phyloP scores from a whole-genome alignment of 2,329 filamentous ascomycete species.

The Exophiala sp. region DNA sequence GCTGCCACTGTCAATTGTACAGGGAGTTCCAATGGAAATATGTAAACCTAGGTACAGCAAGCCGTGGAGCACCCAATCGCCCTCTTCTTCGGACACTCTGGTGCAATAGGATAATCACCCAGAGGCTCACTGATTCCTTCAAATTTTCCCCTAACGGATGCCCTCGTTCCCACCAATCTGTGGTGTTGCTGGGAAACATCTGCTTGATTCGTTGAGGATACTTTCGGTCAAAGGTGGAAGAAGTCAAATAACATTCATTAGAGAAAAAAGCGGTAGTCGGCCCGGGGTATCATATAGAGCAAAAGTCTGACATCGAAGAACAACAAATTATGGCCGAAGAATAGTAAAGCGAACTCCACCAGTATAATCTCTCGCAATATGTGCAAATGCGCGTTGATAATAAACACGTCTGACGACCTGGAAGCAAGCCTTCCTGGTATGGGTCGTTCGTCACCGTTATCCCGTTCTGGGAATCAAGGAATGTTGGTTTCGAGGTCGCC shows the following conservation, averaged over 20 bases:
- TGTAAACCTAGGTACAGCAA: too few species aligned
- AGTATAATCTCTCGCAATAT: constrained; percentile 11
- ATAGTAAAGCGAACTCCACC: neutral
- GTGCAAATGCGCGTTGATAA: constrained; percentile 5
- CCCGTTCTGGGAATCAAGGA: constrained; percentile 7
- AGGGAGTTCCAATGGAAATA: too few species aligned
- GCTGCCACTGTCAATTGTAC: too few species aligned
- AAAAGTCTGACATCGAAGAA: neutral
- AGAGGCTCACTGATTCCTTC: too few species aligned
- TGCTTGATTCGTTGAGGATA: too few species aligned
- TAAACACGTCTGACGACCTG: constrained; percentile 19
- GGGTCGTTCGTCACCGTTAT: constrained; percentile 20
- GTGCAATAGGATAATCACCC: too few species aligned
- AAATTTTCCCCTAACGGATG: too few species aligned
- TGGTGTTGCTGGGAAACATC: too few species aligned
- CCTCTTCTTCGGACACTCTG: too few species aligned
- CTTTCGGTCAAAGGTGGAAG: too few species aligned
- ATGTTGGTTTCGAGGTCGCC: constrained; percentile 24
- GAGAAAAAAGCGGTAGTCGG: constrained; percentile 1
- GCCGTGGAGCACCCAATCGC: too few species aligned
- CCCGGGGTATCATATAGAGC: constrained; percentile 19
- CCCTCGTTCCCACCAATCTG: too few species aligned
- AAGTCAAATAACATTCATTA: constrained; percentile 11
- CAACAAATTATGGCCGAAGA: constrained; percentile 4
- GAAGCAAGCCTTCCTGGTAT: constrained; percentile 18